Evolutionary conservation across 192 early-diverging fungal species (phyloP), one percentile per base, ranked within the genome.

Genomic region (Backusella tuberculispora): DNA sequence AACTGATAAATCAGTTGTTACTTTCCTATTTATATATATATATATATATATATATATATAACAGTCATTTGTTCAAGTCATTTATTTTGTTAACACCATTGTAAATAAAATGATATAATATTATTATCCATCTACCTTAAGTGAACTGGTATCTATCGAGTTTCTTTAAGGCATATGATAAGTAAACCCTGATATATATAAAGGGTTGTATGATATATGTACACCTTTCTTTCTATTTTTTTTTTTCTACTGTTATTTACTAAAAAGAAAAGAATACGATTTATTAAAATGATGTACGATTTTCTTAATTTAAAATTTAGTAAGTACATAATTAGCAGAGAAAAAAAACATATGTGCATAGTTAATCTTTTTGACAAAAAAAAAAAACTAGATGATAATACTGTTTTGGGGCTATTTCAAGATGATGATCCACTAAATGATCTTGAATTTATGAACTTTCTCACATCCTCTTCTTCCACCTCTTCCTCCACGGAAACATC

Each of bases 391-490:
- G 53, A 56, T 12, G 53, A 26, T 56, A 24, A 24, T 0, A 56
- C 9, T 9, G 19, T 34, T 34, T 34, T 60, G 9, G 21, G 0
- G 13, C 50, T 17, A 21, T 24, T 21, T 12, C 53, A 60, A 12
- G 10, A 26, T 26, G 53, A 60, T 67, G 66, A 67, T 67, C 66
- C 66, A 26, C 17, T 67, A 4, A 67, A 21, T 4, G 66, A 67
- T 19, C n/a, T 41, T n/a, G 66, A 38, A 3, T 67, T 67, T 67
- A 43, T 67, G 66, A 21, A n/a, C n/a, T 67, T 43, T 67, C 40
- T 67, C 6, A 43, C n/a, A 9, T 67, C 40, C 66, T 40, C 21
- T 67, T 15, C 38, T 4, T 14, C 6, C 7, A 19, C n/a, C 50
- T n/a, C 4, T 15, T 53, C 14, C 48, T 10, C 48, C 6, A 50